A percentile compares a stretch with the other conserved stretches of the same genome.
Evolutionary conservation across 345 rosid genomes (phyloP).

Genomic region (Punica granatum): DNA sequence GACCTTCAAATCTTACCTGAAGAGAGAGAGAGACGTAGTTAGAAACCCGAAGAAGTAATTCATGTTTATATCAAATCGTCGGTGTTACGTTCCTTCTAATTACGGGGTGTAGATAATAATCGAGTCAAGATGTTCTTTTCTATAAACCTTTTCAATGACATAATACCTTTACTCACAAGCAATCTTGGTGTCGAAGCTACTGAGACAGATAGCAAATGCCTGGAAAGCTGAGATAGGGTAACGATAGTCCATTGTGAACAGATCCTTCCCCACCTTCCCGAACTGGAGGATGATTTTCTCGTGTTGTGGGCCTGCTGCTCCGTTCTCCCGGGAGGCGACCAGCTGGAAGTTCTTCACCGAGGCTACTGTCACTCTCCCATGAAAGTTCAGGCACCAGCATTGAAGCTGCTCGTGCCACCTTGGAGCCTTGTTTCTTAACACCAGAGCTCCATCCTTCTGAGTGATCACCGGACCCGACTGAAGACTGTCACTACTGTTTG

Average conservation of each 20-base stretch:
- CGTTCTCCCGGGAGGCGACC: slow-evolving; percentile 33
- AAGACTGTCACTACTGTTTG: slow-evolving; percentile 33
- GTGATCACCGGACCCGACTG: neutral
- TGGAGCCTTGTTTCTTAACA: slow-evolving; percentile 82
- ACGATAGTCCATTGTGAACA: slow-evolving; percentile 91
- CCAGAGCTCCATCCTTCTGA: slow-evolving; percentile 23
- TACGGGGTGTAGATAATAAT: neutral
- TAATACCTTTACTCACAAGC: slow-evolving; percentile 57
- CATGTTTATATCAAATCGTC: neutral
- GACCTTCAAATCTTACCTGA: slow-evolving; percentile 1
- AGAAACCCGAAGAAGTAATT: neutral
- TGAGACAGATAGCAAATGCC: slow-evolving; percentile 88
- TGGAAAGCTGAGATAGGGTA: slow-evolving; percentile 98
- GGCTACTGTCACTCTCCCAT: slow-evolving; percentile 88
- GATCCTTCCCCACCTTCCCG: slow-evolving; percentile 91
- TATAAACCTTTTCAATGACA: too few relatives aligned
- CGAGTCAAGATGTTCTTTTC: neutral
- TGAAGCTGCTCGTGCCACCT: slow-evolving; percentile 98
- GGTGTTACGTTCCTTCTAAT: neutral
- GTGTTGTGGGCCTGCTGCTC: slow-evolving; percentile 31
- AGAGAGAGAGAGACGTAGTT: neutral
- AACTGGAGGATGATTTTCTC: slow-evolving; percentile 79
- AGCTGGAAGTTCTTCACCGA: slow-evolving; percentile 95
- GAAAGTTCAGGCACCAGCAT: slow-evolving; percentile 92
- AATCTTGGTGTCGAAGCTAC: slow-evolving; percentile 94